Percentiles rank a stretch among this genome's conserved stretches.
These are phyloP conservation scores for Pseudoneurospora amorphoporcata DNA, from an alignment of 495 filamentous ascomycete species.

Conservation along the genomic window DNA sequence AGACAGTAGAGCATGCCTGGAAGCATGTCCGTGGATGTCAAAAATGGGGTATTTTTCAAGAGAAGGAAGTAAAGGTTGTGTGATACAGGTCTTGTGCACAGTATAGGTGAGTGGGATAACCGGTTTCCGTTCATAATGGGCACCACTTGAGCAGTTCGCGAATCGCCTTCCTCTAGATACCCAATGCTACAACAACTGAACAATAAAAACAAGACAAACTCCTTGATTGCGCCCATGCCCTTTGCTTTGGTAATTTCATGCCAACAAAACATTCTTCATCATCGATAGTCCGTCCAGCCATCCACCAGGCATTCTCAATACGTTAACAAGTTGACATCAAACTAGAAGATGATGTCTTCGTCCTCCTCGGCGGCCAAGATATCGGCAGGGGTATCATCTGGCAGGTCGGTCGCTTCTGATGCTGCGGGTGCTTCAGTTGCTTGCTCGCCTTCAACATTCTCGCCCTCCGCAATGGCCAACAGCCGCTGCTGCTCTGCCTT, in stretches of 20 bases:
- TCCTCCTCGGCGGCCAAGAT: slow-evolving; percentile 80
- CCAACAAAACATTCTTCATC: slow-evolving; percentile 1
- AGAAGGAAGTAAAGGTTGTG: not conserved
- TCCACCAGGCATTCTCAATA: not conserved
- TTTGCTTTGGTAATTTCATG: not conserved
- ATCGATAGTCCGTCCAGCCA: not conserved
- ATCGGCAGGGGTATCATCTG: slow-evolving; percentile 37
- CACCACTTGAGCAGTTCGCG: not conserved
- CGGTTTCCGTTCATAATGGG: not conserved
- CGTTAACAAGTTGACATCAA: not conserved
- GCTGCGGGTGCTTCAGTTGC: not conserved
- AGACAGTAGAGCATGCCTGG: slow-evolving; percentile 48
- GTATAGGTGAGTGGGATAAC: not conserved
- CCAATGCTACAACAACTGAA: slow-evolving; percentile 5
- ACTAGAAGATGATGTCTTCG: slow-evolving; percentile 89
- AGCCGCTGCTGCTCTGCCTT: slow-evolving; percentile 32
- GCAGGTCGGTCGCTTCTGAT: not conserved
- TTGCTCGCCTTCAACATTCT: not conserved
- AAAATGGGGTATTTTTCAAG: not conserved
- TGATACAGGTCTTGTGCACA: not conserved
- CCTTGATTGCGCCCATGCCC: slow-evolving; percentile 15
- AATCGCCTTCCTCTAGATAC: slow-evolving; percentile 5
- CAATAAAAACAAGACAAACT: slow-evolving; percentile 9
- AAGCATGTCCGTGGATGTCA: not conserved
- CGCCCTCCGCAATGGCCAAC: not conserved